These are phyloP conservation scores for Auriculariales sp. DNA, from an alignment of 768 basidiomycete genomes.

Conservation along the genomic window DNA sequence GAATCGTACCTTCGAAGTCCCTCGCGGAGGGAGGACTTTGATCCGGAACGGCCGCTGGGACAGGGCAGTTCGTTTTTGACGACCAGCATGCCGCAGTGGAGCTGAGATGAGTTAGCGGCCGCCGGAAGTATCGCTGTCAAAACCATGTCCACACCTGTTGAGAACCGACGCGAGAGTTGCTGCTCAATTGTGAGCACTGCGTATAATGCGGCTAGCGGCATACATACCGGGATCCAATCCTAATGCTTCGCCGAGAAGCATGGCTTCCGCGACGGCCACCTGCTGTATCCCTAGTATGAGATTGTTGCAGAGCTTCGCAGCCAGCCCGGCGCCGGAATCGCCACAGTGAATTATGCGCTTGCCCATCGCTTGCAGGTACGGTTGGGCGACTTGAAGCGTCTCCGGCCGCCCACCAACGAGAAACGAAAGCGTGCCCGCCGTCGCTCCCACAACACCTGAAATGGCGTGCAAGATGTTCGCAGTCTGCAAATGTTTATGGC, in stretches of 20 bases:
- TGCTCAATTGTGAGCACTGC: constrained; percentile 1
- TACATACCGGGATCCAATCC: constrained; percentile 46
- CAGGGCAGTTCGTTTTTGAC: constrained; percentile 77
- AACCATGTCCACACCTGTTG: constrained; percentile 33
- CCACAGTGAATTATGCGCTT: constrained; percentile 74
- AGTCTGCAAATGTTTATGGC: constrained; percentile 4
- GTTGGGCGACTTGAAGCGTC: constrained; percentile 41
- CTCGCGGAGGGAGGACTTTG: constrained; percentile 72
- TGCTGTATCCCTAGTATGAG: constrained; percentile 66
- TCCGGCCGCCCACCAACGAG: constrained; percentile 67
- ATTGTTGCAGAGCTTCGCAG: constrained; percentile 88
- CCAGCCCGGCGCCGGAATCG: constrained; percentile 64
- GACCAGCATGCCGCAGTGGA: constrained; percentile 78
- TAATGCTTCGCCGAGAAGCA: constrained; percentile 73
- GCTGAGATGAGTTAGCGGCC: no score
- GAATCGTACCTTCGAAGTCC: constrained; percentile 46
- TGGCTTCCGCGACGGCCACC: constrained; percentile 76
- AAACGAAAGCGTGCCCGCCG: constrained; percentile 79
- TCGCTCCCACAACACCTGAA: constrained; percentile 71
- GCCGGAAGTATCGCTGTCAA: no score
- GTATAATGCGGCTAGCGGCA: not conserved
- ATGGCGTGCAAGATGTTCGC: not conserved
- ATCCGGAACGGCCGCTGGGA: constrained; percentile 52
- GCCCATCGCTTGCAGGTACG: constrained; percentile 63
- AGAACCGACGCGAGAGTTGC: constrained; percentile 67